Evolutionary conservation across 306 rosid genomes (phyloP).

Genomic region (Vigna hirtella): DNA sequence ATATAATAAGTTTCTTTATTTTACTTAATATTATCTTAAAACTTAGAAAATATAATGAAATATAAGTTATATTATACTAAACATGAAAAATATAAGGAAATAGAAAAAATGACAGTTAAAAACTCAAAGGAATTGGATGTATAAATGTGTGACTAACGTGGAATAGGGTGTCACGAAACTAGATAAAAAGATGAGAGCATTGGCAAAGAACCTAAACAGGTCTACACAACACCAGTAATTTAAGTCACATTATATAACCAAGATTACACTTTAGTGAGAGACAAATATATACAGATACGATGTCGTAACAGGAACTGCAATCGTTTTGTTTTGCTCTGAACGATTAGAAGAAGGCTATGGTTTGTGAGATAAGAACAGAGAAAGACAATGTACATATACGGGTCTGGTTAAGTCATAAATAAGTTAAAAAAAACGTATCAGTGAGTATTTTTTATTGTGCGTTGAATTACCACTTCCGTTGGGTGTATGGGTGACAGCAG

Average conservation of each 20-base stretch:
- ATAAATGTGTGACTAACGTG: neutral
- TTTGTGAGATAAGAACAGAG: neutral
- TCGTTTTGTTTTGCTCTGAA: neutral
- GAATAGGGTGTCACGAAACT: neutral
- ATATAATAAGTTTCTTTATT: too few species aligned
- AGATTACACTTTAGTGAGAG: neutral
- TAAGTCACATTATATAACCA: neutral
- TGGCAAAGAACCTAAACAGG: neutral
- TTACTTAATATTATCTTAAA: too few species aligned
- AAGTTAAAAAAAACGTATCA: neutral
- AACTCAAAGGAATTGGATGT: neutral
- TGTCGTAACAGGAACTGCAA: neutral
- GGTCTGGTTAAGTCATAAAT: neutral
- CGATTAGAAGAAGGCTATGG: neutral
- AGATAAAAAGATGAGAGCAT: neutral
- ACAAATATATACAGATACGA: neutral
- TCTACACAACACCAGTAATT: conserved; percentile 3
- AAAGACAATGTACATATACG: neutral
- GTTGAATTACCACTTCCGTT: conserved; percentile 12
- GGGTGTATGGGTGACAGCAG: conserved; percentile 42
- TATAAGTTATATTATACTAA: too few species aligned
- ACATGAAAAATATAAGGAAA: too few species aligned
- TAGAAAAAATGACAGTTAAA: too few species aligned
- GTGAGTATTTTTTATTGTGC: conserved; percentile 18
- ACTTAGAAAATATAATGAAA: too few species aligned